Conservation (phyloP, 2,329 filamentous ascomycete species). For the Aureobasidium sp. region DNA sequence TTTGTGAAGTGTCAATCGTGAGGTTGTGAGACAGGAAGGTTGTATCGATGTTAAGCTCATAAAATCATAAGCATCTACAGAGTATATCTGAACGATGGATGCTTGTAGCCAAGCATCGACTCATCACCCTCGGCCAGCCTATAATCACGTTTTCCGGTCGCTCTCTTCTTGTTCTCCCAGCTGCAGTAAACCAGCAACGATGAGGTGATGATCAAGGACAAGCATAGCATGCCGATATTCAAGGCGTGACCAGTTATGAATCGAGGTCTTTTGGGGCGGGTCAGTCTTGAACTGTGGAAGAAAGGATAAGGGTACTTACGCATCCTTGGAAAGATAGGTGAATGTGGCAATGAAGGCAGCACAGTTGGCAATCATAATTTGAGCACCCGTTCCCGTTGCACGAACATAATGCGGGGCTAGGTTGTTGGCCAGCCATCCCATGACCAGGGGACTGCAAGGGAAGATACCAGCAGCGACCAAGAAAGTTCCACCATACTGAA, state of each 20-base stretch:
- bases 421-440: slow-evolving; percentile 35
- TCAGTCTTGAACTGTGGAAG: background rate
- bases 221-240: slow-evolving; percentile 30
- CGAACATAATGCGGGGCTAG: slow-evolving; percentile 33
- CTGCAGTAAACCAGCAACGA: slow-evolving; percentile 30
- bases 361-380: slow-evolving; percentile 32
- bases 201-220: slow-evolving; percentile 26
- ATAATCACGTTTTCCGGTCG: slow-evolving; percentile 29
- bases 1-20: too few relatives aligned
- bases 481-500: slow-evolving; percentile 34
- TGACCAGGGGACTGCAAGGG: slow-evolving; percentile 27
- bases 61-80: background rate
- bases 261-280: slow-evolving; percentile 23
- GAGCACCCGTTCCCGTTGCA: slow-evolving; percentile 31
- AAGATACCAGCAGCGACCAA: slow-evolving; percentile 30
- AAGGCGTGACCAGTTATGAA: slow-evolving; percentile 34
- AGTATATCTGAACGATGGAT: slow-evolving; percentile 34
- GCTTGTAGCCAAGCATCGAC: slow-evolving; percentile 32
- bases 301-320: slow-evolving; percentile 25
- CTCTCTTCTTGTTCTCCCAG: slow-evolving; percentile 35
- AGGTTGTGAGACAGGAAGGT: too few relatives aligned
- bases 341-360: slow-evolving; percentile 37
- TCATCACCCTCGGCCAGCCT: slow-evolving; percentile 27
- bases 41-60: too few relatives aligned
- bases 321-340: slow-evolving; percentile 34